Base-by-base conservation (phyloP, 169 alveolate genomes). In the Plasmodium knowlesi region DNA sequence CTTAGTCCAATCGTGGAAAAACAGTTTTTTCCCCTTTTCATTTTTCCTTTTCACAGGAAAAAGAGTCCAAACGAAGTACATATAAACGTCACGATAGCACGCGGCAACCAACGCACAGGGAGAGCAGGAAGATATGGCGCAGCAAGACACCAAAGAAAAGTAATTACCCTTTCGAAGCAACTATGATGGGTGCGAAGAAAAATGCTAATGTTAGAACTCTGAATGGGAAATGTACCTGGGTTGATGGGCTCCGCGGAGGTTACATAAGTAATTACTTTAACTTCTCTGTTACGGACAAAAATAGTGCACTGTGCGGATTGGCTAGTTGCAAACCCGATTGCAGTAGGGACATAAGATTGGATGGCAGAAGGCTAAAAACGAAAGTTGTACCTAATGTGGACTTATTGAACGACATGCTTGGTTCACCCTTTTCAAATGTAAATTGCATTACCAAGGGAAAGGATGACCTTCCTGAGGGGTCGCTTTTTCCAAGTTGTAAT, bases 211-310 rank as follows among this genome's bases (percentile, higher is more conserved):
- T 1, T 83, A 67, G 41, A 14, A 83, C 32, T 34, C 32, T 39
- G 28, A 57, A 82, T 50, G 19, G 83, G 46, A 83, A 83, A 70
- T 25, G 70, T 83, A 34, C 82, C 19, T 86, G 93, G 93, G 46
- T 1, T 9, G 79, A 86, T 76, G 93, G 61, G 14, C 70, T 86
- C 12, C 54, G 93, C 70, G 85, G 85, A 19, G 93, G 93, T 14
- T 86, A 74, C 46, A 8, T 28, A 50, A 86, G 86, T n/a, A 86
- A 74, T 34, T 53, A 50, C 41, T 86, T 86, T 86, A 46, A 76
- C 70, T 86, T 86, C 70, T 86, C 93, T 3, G 19, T 74, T 74
- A 16, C 14, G 28, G 84, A 86, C 19, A 46, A 76, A 86, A 34
- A 74, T 19, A 72, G 61, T 22, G 32, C 19, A 10, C 57, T 12